phyloP scores from a whole-genome alignment of 148 eudicot species.

The Arbutus unedo region DNA sequence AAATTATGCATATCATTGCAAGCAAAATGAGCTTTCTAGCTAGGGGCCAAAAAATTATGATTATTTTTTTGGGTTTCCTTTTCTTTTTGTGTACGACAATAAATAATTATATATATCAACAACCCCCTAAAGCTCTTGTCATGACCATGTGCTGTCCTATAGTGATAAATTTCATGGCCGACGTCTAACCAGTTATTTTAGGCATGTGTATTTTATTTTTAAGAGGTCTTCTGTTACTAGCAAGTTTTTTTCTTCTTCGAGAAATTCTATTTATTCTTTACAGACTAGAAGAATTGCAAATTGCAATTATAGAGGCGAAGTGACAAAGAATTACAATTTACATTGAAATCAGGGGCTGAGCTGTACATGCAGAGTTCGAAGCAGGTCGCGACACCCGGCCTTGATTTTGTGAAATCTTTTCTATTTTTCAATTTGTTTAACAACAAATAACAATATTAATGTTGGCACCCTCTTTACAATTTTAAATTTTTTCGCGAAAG shows the following conservation, averaged over 20 bases:
- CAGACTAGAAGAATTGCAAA: too few species aligned
- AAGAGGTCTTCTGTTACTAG: too few species aligned
- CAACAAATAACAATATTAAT: not conserved
- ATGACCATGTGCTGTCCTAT: not conserved
- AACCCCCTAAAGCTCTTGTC: not conserved
- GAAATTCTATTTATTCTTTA: too few species aligned
- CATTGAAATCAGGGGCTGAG: not conserved
- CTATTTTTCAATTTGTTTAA: not conserved
- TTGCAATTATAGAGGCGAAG: too few species aligned
- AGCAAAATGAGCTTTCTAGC: conserved; percentile 8
- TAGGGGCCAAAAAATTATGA: not conserved
- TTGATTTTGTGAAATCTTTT: not conserved
- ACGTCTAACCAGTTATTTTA: too few species aligned
- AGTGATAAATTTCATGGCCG: too few species aligned
- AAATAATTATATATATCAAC: not conserved
- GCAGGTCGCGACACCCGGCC: not conserved
- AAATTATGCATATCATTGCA: not conserved
- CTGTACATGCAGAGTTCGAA: not conserved
- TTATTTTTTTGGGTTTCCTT: not conserved
- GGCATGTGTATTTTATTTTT: too few species aligned
- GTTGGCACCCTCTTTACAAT: not conserved
- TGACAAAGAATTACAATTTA: too few species aligned
- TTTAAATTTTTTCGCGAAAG: not conserved
- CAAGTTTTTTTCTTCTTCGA: too few species aligned
- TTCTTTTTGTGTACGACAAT: not conserved